Evolutionary conservation across 305 asterid genomes (phyloP), one percentile per base, ranked within the genome.

Genomic region (Ajuga reptans): DNA sequence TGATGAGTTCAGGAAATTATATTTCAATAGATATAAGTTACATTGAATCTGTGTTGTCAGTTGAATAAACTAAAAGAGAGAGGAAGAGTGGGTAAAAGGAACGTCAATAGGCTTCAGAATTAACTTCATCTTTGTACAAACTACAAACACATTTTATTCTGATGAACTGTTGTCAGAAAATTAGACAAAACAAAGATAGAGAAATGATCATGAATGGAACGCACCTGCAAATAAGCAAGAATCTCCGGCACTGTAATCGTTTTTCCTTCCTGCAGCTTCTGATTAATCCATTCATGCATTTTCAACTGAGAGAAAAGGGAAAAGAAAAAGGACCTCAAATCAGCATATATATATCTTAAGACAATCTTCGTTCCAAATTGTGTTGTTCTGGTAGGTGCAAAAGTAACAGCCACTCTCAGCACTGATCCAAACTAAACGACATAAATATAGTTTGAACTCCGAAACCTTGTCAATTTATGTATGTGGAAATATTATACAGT

Each of bases 221-320:
- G 24, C 27, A 62, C 71, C 76, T 63, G 16, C 65, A 72, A 7
- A 42, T 72, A 53, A 8, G 41, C 76, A 52, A 51, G n/a, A 72
- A 72, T 41, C 55, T 72, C 76, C 39, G 64, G 11, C 51, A 62
- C 39, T 0, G 70, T 71, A 41, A 62, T 12, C 6, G 51, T 17
- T 41, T 3, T 71, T 15, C 76, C 70, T 27, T 71, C 75, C 16
- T 41, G 69, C 69, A 50, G 4, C 64, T 61, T 71, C 12, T 54
- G 37, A 6, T 14, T 1, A 36, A 71, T 62, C 76, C 70, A 71
- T 34, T 71, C 70, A 3, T 51, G 52, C 16, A 71, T 12, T 27
- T 71, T 54, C 49, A 62, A 24, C 76, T 62, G 57, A 15, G 24
- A 59, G 12, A 62, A 39, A 7, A 0, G 1, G 0, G 9, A 1